Percentiles rank a stretch among this genome's conserved stretches.
Evolutionary conservation across 495 filamentous ascomycete genomes (phyloP).

Genomic region (Cercophora newfieldiana): DNA sequence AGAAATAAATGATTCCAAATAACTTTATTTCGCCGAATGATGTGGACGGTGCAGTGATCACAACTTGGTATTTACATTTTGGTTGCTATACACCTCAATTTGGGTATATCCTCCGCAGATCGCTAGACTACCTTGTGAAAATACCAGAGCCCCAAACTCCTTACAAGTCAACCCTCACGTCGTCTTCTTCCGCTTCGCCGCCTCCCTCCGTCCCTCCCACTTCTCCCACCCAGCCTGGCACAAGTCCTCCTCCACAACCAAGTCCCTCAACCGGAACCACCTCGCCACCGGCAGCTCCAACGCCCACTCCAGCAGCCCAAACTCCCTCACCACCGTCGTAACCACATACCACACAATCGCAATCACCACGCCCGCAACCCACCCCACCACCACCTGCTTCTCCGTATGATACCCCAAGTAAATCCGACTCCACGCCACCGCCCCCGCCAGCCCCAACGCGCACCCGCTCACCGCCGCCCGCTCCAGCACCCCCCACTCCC

Average conservation of each 20-base stretch:
- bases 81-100: neutral
- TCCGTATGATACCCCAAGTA: conserved; percentile 94
- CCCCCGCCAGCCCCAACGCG: conserved; percentile 59
- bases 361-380: conserved; percentile 65
- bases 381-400: conserved; percentile 81
- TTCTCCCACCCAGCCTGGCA: conserved; percentile 90
- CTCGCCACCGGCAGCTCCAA: conserved; percentile 66
- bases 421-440: conserved; percentile 76
- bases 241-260: conserved; percentile 87
- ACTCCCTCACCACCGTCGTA: conserved; percentile 62
- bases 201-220: conserved; percentile 62
- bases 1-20: neutral
- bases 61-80: too few species aligned
- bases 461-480: conserved; percentile 57
- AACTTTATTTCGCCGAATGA: neutral
- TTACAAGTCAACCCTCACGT: conserved; percentile 35
- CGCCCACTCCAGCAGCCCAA: conserved; percentile 64
- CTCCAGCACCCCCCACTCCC: conserved; percentile 57
- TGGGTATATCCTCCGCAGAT: neutral
- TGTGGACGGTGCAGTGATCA: neutral
- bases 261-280: conserved; percentile 71
- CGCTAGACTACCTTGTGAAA: neutral
- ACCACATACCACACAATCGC: conserved; percentile 77
- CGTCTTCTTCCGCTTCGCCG: conserved; percentile 66
- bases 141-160: neutral